A percentile compares a stretch with the other conserved stretches of the same genome.
phyloP scores from a whole-genome alignment of 1,284 basidiomycete species.

The Marasmius tenuissimus region DNA sequence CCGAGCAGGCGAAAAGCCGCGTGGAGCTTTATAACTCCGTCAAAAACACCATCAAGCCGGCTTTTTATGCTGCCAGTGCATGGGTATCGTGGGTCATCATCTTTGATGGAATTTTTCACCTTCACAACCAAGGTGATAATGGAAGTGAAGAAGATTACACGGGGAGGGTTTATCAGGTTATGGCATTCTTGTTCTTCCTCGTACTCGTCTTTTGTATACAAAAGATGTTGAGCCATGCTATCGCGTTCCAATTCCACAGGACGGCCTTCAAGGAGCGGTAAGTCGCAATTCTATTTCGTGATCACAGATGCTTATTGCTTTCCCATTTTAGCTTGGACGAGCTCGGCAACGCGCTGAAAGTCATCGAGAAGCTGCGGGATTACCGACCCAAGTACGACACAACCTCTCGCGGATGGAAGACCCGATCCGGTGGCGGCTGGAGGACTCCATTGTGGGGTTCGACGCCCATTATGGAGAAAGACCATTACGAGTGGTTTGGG shows the following conservation, averaged over 20 bases:
- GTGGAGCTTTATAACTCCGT: slow-evolving; percentile 69
- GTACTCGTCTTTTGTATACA: slow-evolving; percentile 59
- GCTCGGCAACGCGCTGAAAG: slow-evolving; percentile 53
- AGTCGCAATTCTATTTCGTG: neutral
- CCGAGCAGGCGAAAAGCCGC: slow-evolving; percentile 61
- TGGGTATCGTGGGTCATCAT: slow-evolving; percentile 75
- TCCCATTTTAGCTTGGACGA: slow-evolving; percentile 39
- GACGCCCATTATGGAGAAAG: slow-evolving; percentile 30
- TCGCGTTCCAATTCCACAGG: slow-evolving; percentile 74
- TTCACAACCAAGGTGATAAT: slow-evolving; percentile 45
- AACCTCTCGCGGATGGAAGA: slow-evolving; percentile 2
- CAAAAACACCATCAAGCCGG: slow-evolving; percentile 67
- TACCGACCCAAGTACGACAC: slow-evolving; percentile 60
- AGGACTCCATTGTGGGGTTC: slow-evolving; percentile 41
- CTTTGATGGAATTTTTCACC: slow-evolving; percentile 58
- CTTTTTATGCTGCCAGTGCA: slow-evolving; percentile 62
- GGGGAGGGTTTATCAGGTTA: slow-evolving; percentile 51
- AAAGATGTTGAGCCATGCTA: slow-evolving; percentile 64
- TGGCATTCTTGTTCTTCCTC: slow-evolving; percentile 73
- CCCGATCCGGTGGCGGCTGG: slow-evolving; percentile 31
- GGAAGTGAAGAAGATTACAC: slow-evolving; percentile 58
- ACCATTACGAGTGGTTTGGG: slow-evolving; percentile 25
- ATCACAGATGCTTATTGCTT: neutral
- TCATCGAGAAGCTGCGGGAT: slow-evolving; percentile 69
- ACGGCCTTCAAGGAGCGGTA: slow-evolving; percentile 73